Percentiles rank a stretch among this genome's conserved stretches.
These are phyloP conservation scores for Carpinus fangiana DNA, from an alignment of 306 rosid species.

Conservation along the genomic window DNA sequence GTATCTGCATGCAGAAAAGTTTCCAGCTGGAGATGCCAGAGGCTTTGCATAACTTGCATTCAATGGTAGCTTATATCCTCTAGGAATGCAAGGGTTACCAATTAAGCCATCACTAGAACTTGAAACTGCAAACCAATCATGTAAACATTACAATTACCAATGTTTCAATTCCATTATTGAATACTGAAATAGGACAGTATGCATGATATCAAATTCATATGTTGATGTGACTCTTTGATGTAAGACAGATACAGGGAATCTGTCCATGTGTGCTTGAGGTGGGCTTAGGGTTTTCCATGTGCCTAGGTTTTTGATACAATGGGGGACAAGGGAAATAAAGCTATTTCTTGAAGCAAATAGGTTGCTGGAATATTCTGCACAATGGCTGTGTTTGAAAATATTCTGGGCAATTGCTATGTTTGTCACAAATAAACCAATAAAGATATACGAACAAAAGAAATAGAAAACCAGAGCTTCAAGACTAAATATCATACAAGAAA, in stretches of 20 bases:
- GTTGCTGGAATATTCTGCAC: not conserved
- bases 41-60: constrained; percentile 33
- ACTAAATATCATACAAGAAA: not conserved
- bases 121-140: constrained; percentile 36
- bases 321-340: not conserved
- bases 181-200: not conserved
- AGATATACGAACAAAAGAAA: not conserved
- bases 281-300: not conserved
- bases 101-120: constrained; percentile 20
- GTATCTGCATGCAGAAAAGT: constrained; percentile 48
- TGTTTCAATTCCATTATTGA: constrained; percentile 8
- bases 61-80: constrained; percentile 38
- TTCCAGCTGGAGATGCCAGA: constrained; percentile 40
- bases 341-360: not conserved
- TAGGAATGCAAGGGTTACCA: constrained; percentile 52
- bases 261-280: not conserved
- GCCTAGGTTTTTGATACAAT: not conserved
- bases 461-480: not conserved
- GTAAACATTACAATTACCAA: not conserved
- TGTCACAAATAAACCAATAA: not conserved
- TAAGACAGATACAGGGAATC: not conserved
- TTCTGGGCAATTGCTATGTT: not conserved
- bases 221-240: not conserved
- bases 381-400: not conserved
- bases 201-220: constrained; percentile 3